Conservation (phyloP, 257 asterid genomes). For the Solanum etuberosum region DNA sequence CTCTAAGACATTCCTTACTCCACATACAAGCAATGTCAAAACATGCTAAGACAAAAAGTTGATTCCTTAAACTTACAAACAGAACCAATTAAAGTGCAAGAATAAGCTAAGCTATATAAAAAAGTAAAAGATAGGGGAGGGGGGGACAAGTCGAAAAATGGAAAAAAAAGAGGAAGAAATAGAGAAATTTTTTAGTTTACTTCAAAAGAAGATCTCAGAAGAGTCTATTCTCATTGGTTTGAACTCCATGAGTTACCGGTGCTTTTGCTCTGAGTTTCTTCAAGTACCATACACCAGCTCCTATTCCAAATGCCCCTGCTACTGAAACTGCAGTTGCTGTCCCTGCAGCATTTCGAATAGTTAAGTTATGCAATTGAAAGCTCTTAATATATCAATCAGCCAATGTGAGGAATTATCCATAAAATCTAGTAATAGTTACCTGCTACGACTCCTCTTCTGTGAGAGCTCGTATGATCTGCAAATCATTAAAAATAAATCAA, state of each 20-base stretch:
- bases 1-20: background rate
- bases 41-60: background rate
- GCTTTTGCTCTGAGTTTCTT: constrained; percentile 67
- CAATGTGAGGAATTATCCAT: background rate
- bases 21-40: background rate
- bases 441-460: constrained; percentile 46
- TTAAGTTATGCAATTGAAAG: background rate
- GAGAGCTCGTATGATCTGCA: constrained; percentile 32
- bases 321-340: constrained; percentile 60
- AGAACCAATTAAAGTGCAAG: background rate
- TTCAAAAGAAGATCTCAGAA: constrained; percentile 18
- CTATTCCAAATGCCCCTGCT: constrained; percentile 68
- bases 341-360: constrained; percentile 20
- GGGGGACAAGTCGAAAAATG: background rate
- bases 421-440: constrained; percentile 21
- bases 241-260: constrained; percentile 87
- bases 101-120: background rate
- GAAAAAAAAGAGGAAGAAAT: background rate
- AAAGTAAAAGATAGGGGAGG: background rate
- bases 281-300: constrained; percentile 80
- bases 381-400: background rate
- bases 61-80: background rate
- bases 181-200: background rate
- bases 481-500: background rate
- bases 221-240: constrained; percentile 75